A percentile compares a stretch with the other conserved stretches of the same genome.
phyloP scores from a whole-genome alignment of 2,329 filamentous ascomycete species.

The Graphiopsis chlorocephala region DNA sequence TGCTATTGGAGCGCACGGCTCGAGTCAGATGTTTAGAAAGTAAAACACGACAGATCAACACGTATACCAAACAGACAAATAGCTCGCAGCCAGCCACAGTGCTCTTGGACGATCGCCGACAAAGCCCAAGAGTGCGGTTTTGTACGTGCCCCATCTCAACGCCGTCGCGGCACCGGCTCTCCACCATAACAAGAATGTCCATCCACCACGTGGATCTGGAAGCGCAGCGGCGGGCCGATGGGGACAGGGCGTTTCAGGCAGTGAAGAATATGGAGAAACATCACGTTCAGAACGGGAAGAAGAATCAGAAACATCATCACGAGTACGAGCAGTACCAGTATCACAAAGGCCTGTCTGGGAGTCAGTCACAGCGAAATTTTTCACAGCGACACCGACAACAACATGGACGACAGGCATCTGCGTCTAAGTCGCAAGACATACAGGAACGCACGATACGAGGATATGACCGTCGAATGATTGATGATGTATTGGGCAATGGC shows the following conservation, averaged over 20 bases:
- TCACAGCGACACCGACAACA: constrained; percentile 14
- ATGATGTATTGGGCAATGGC: constrained; percentile 17
- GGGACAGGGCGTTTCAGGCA: constrained; percentile 30
- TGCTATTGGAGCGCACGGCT: not conserved
- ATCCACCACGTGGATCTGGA: constrained; percentile 21
- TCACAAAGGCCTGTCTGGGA: constrained; percentile 28
- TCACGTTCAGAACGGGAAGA: constrained; percentile 31
- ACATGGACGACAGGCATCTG: constrained; percentile 26
- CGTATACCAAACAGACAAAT: not conserved
- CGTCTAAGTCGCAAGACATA: constrained; percentile 22
- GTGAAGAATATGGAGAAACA: constrained; percentile 36
- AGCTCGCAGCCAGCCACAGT: not conserved
- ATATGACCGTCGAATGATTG: constrained; percentile 24
- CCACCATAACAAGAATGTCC: constrained; percentile 20
- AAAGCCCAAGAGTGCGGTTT: constrained; percentile 45
- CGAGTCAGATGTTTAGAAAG: not conserved
- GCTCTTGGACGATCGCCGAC: not conserved
- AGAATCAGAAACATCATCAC: constrained; percentile 30
- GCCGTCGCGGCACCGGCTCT: constrained; percentile 28
- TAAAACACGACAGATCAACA: not conserved
- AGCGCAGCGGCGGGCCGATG: constrained; percentile 30
- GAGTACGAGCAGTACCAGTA: constrained; percentile 24
- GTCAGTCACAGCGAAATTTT: constrained; percentile 29
- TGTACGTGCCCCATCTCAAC: constrained; percentile 47
- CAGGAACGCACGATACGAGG: constrained; percentile 20